Evolutionary conservation across 176 grass and related monocot genomes (phyloP), one percentile per base, ranked within the genome.

Genomic region (Aegilops bicornis): DNA sequence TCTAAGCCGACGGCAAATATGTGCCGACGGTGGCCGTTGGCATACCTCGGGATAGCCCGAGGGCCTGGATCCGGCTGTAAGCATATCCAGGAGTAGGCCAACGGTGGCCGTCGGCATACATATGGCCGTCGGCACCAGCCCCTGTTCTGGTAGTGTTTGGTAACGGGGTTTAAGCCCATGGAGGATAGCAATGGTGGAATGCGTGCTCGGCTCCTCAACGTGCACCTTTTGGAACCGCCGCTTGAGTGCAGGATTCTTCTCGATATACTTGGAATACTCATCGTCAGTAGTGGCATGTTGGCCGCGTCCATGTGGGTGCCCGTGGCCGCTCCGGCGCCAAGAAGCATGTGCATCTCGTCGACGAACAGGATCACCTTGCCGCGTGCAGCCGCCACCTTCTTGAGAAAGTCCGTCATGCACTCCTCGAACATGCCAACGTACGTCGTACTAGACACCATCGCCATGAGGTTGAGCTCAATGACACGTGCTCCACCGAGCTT

Each of bases 321-420:
- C 19, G 12, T 13, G 25, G 62, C 14, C 14, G 29, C 27, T 30
- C 64, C 64, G 64, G 29, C 27, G 14, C 29, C 27, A 3, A 67
- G 27, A 17, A 67, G 64, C 64, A 67, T 67, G 64, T 67, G 64
- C 64, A 67, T 67, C 64, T 67, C 64, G 29, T 67, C 64, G 64
- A 67, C 15, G 64, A 67, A 67, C 14, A 32, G n/a, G 64, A 32
- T 67, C 29, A 67, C 29, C 64, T 67, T 32, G 29, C 64, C 64
- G 2, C 2, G 11, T 31, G 27, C 1, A 32, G 29, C 29, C 64
- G 16, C 64, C 14, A 8, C n/a, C 13, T 32, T 15, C 0, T 17
- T 67, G 14, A 67, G 14, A 14, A 67, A 15, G 64, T 67, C 2
- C 6, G 4, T 8, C 29, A 67, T 67, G 1, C 64, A 14, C 64